Base-by-base conservation (phyloP, 2,329 filamentous ascomycete genomes). In the Exophiala spinifera region DNA sequence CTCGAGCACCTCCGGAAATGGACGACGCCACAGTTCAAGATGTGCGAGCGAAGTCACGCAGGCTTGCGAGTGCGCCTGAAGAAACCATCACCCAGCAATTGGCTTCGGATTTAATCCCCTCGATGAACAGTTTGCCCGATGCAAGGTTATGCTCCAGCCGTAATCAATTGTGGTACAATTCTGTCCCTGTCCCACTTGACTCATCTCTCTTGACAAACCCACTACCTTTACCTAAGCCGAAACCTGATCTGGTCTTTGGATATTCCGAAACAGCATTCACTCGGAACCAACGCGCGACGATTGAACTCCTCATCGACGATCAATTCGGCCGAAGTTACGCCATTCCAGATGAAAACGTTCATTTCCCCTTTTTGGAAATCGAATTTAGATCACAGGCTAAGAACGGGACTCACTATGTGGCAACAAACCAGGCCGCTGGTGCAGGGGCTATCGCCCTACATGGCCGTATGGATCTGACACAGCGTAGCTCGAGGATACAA, bases 181-280 rank as follows among this genome's bases (percentile, higher is more conserved):
- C 48, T 37, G 56, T 59, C 45, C 56, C 56, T 31, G n/a, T 59
- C 17, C 48, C 56, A 14, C 48, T 59, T 19, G 17, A 50, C 2
- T 1, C 44, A n/a, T 14, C 15, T 13, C 8, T 49, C 6, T 40
- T 46, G 0, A 33, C 37, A 20, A 46, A 19, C n/a, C 48, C 37
- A 34, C 56, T 55, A 21, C 56, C 55, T 20, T 45, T 59, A 42
- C 56, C 56, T 2, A 42, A 46, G 28, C 53, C 56, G 14, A 53
- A 56, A 49, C 56, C 56, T 10, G 59, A 55, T 31, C 14, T 49
- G 1, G 48, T 46, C 25, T 61, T 60, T 37, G 59, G 59, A 33
- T 61, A 61, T 17, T 61, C 59, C 15, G 23, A 53, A 20, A 11
- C 15, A 3, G 57, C 59, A 14, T 61, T 61, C n/a, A 59, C 49